Evolutionary conservation across 345 rosid genomes (phyloP).

Genomic region (Linum tenue): DNA sequence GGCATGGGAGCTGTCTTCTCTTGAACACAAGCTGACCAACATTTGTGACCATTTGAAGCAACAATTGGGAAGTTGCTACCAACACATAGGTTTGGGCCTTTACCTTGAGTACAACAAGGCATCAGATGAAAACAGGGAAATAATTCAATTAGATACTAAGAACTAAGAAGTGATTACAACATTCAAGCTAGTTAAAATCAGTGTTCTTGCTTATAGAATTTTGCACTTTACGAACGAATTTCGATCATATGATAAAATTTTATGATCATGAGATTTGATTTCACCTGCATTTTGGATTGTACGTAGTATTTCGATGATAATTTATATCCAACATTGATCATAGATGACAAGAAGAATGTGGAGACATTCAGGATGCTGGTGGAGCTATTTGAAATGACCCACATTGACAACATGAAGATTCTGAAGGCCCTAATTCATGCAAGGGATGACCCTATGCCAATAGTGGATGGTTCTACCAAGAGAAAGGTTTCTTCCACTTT

Average conservation of each 20-base stretch:
- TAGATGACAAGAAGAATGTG: not conserved
- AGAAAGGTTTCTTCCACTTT: not conserved
- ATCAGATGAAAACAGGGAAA: no score
- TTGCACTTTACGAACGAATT: no score
- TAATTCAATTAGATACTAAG: no score
- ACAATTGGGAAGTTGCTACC: not conserved
- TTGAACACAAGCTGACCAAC: not conserved
- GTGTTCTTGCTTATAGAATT: no score
- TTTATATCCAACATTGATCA: no score
- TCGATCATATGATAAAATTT: no score
- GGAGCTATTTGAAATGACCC: constrained; percentile 1
- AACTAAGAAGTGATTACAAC: no score
- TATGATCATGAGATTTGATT: not conserved
- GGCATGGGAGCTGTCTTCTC: not conserved
- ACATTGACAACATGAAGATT: constrained; percentile 1
- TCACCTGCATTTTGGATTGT: not conserved
- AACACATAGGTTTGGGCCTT: not conserved
- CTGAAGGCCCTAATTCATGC: constrained; percentile 5
- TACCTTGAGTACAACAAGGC: no score
- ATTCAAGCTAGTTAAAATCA: no score
- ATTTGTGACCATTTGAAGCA: not conserved
- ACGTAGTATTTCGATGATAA: no score
- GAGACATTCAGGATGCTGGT: not conserved
- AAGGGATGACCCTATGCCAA: constrained; percentile 1
- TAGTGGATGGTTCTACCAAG: not conserved